Conservation (phyloP, 2,329 filamentous ascomycete genomes). For the Ploettnerulaceae sp. region DNA sequence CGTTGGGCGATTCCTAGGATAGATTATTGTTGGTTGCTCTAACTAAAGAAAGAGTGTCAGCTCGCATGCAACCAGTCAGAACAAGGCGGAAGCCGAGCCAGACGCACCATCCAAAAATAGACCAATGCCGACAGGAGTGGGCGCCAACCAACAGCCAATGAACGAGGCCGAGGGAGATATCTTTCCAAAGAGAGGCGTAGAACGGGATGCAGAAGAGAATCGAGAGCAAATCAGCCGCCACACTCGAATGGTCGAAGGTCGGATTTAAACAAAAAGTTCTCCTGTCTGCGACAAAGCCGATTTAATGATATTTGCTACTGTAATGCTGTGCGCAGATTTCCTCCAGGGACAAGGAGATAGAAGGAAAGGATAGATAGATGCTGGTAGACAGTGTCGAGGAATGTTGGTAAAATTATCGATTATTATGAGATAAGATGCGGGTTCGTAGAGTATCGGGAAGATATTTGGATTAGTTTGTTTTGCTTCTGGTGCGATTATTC, state of each 20-base stretch:
- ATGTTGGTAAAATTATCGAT: slow-evolving; percentile 11
- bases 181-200: slow-evolving; percentile 16
- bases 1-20: slow-evolving; percentile 17
- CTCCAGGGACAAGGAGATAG: slow-evolving; percentile 19
- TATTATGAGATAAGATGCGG: background rate
- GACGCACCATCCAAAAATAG: slow-evolving; percentile 23
- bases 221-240: slow-evolving; percentile 16
- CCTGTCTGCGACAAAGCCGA: slow-evolving; percentile 16
- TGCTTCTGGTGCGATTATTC: background rate
- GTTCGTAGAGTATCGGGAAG: background rate
- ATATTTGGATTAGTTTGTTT: background rate
- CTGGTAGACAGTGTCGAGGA: background rate
- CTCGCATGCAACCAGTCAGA: slow-evolving; percentile 19
- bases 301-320: background rate
- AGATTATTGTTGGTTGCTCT: slow-evolving; percentile 18
- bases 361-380: slow-evolving; percentile 6
- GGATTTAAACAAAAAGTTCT: slow-evolving; percentile 15
- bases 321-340: slow-evolving; percentile 6
- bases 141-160: slow-evolving; percentile 21
- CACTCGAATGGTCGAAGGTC: too few species aligned
- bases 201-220: slow-evolving; percentile 9
- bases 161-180: slow-evolving; percentile 12
- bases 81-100: slow-evolving; percentile 11
- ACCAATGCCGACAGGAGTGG: slow-evolving; percentile 13
- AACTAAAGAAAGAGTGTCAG: slow-evolving; percentile 25